Percentiles rank a stretch among this genome's conserved stretches.
Conservation (phyloP, 139 green algal genomes). For the Desmodesmus armatus region DNA sequence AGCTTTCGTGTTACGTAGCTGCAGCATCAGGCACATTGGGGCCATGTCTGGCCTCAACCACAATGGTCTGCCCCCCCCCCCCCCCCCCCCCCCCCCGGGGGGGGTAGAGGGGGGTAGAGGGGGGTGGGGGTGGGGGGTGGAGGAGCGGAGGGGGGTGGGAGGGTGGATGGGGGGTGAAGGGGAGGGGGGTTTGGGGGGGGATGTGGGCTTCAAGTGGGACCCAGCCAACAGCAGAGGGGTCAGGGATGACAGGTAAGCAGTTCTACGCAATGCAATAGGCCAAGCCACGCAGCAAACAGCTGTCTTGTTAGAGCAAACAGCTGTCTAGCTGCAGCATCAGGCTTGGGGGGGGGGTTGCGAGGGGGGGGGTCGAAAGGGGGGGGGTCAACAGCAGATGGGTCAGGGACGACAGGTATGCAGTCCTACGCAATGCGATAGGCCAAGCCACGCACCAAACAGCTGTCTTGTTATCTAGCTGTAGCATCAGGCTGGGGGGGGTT, state of each 20-base stretch:
- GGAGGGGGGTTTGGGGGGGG: too few relatives aligned
- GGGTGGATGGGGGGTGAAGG: too few relatives aligned
- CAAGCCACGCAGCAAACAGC: neutral
- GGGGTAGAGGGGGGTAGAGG: too few relatives aligned
- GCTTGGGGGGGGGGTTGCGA: too few relatives aligned
- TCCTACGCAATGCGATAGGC: too few relatives aligned
- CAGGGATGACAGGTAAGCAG: neutral
- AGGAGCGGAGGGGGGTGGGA: too few relatives aligned
- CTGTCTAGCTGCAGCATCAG: neutral
- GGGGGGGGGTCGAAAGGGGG: constrained; percentile 36
- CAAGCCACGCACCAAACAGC: neutral
- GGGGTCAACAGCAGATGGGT: constrained; percentile 21
- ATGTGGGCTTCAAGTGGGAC: constrained; percentile 46
- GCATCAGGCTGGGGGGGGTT: neutral
- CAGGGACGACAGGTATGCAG: neutral
- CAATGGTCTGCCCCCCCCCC: neutral
- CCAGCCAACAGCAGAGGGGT: constrained; percentile 24
- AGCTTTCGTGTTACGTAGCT: neutral
- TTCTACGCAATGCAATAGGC: too few relatives aligned
- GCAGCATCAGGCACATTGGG: neutral
- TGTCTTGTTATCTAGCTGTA: neutral
- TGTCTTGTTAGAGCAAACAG: too few relatives aligned
- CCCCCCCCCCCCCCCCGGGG: too few relatives aligned
- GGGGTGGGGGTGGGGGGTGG: too few relatives aligned
- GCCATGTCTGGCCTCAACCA: neutral